phyloP scores from a whole-genome alignment of 1,284 basidiomycete species.

The Cutaneotrichosporon mucoides region DNA sequence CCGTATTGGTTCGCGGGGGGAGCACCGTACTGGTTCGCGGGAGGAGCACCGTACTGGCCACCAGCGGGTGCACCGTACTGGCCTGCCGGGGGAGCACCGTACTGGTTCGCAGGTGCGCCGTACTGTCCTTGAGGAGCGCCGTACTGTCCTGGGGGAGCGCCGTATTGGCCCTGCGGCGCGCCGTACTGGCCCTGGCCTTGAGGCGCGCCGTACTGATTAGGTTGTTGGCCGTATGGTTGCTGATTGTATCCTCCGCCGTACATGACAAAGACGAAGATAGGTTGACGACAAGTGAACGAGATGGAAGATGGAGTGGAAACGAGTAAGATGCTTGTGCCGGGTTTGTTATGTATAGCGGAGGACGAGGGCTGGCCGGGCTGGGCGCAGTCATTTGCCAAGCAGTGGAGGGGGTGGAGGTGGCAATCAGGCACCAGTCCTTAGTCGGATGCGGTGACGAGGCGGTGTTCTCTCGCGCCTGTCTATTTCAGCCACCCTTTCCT shows the following conservation, averaged over 20 bases:
- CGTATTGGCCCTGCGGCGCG: slow-evolving; percentile 16
- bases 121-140: slow-evolving; percentile 8
- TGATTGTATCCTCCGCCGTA: slow-evolving; percentile 7
- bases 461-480: neutral
- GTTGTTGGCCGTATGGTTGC: slow-evolving; percentile 22
- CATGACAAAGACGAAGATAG: neutral
- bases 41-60: slow-evolving; percentile 19
- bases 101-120: slow-evolving; percentile 13
- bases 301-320: neutral
- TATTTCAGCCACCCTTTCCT: too few species aligned
- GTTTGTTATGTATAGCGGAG: neutral
- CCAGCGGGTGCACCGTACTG: slow-evolving; percentile 3
- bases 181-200: slow-evolving; percentile 1
- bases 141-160: slow-evolving; percentile 2
- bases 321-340: neutral
- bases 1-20: slow-evolving; percentile 17
- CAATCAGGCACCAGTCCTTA: neutral
- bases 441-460: neutral
- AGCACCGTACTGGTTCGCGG: slow-evolving; percentile 10
- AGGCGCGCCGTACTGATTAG: slow-evolving; percentile 7
- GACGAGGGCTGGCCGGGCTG: neutral
- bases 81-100: slow-evolving; percentile 3
- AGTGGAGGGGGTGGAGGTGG: neutral
- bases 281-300: neutral
- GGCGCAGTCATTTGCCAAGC: neutral